Evolutionary conservation across 129 eudicot genomes (phyloP), one percentile per base, ranked within the genome.

Genomic region (Deinandra increscens): DNA sequence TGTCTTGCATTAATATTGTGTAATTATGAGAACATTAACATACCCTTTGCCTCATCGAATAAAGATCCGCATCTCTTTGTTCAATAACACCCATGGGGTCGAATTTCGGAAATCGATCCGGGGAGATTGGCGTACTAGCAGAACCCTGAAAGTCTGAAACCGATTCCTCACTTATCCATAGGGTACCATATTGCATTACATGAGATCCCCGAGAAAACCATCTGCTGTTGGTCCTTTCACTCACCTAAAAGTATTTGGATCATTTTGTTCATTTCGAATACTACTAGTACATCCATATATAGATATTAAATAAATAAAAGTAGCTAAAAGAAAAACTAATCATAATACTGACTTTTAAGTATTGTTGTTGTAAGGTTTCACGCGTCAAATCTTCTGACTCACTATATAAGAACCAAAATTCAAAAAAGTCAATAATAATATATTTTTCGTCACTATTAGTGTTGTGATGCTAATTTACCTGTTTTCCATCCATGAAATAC

Each of bases 401-500:
- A n/a, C 98, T 92, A 82, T n/a, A 64, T 50, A 34, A 53, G 31
- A 26, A 26, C 31, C 31, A 26, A 26, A 31, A n/a, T n/a, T n/a
- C n/a, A n/a, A 36, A 77, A 17, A 68, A 36, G 33, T 42, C 56
- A 53, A 22, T 19, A 19, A 53, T 46, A 46, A n/a, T n/a, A n/a
- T n/a, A n/a, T n/a, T n/a, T n/a, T n/a, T n/a, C n/a, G n/a, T n/a
- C n/a, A n/a, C n/a, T n/a, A n/a, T n/a, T n/a, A n/a, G n/a, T n/a
- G n/a, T n/a, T n/a, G n/a, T n/a, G n/a, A n/a, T n/a, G n/a, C n/a
- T n/a, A n/a, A n/a, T n/a, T n/a, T n/a, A 46, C 98, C 98, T 92
- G 66, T 92, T 95, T 64, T 92, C 98, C 91, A 86, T 77, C 98
- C 98, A 92, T 62, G 98, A 86, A 64, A 91, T 68, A 66, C 96